These are phyloP conservation scores for Colletotrichum higginsianum DNA, from an alignment of 2,329 filamentous ascomycete genomes.

Conservation along the genomic window DNA sequence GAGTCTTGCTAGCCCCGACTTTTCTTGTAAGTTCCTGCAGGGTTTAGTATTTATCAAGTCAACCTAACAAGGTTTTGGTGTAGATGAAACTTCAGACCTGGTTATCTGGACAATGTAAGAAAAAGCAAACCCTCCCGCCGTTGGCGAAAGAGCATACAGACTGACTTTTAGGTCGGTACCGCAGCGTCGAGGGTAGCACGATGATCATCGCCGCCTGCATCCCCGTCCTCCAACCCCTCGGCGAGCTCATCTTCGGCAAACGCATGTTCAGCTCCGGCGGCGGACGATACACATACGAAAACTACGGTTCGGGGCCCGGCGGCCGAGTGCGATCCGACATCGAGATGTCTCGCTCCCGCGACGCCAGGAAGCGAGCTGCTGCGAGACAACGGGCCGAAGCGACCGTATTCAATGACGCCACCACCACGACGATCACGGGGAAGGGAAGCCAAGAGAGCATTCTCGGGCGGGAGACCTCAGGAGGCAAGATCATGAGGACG, in stretches of 20 bases:
- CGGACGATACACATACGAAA: conserved; percentile 12
- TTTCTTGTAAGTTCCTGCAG: conserved; percentile 43
- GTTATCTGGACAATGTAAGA: conserved; percentile 62
- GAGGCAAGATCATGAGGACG: not conserved
- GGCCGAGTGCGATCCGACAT: not conserved
- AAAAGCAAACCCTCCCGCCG: too few species aligned
- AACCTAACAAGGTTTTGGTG: too few species aligned
- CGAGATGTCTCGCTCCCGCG: not conserved
- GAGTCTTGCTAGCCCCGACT: conserved; percentile 46
- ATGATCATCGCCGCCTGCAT: conserved; percentile 56
- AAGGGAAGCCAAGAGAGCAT: conserved; percentile 22
- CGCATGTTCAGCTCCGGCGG: conserved; percentile 39
- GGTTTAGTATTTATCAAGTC: not conserved
- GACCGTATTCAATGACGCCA: not conserved
- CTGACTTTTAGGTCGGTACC: not conserved
- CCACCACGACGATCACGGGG: not conserved
- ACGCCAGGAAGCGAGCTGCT: not conserved
- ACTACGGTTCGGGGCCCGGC: conserved; percentile 14
- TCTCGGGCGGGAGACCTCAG: not conserved
- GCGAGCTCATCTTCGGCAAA: conserved; percentile 29
- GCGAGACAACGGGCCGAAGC: not conserved
- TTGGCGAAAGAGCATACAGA: too few species aligned
- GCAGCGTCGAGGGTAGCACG: conserved; percentile 51
- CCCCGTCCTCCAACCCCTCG: conserved; percentile 52
- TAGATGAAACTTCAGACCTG: conserved; percentile 57